Percentiles rank a stretch among this genome's conserved stretches.
Conservation (phyloP, 306 rosid genomes). For the Carpinus viminea region DNA sequence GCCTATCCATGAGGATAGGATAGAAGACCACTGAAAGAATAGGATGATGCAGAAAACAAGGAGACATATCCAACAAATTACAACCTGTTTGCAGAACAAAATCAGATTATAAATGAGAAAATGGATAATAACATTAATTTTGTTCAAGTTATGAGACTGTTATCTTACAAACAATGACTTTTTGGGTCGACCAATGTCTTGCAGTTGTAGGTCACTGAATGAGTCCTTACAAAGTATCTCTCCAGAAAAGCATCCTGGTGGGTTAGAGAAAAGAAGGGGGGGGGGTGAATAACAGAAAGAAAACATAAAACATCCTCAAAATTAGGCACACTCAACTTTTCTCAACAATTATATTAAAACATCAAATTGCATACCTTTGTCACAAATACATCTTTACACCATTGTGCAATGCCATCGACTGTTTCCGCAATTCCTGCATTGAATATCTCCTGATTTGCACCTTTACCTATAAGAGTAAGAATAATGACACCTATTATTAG, state of each 20-base stretch:
- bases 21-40: conserved; percentile 48
- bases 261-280: too few species aligned
- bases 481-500: neutral
- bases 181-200: conserved; percentile 54
- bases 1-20: conserved; percentile 78
- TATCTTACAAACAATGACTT: conserved; percentile 59
- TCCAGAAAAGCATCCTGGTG: conserved; percentile 86
- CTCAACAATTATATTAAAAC: neutral
- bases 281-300: neutral
- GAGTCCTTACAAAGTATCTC: conserved; percentile 47
- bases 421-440: conserved; percentile 76
- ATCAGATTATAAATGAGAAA: neutral
- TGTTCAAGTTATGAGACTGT: neutral
- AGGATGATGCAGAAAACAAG: conserved; percentile 37
- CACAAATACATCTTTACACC: conserved; percentile 80
- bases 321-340: neutral
- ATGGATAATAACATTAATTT: neutral
- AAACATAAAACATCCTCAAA: neutral
- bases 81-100: conserved; percentile 52
- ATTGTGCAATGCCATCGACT: conserved; percentile 67
- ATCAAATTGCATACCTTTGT: conserved; percentile 52
- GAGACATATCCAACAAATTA: conserved; percentile 53
- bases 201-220: conserved; percentile 60
- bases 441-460: conserved; percentile 67
- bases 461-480: conserved; percentile 52